phyloP scores from a whole-genome alignment of 2,329 filamentous ascomycete genomes.

The Diaporthe nobilis region DNA sequence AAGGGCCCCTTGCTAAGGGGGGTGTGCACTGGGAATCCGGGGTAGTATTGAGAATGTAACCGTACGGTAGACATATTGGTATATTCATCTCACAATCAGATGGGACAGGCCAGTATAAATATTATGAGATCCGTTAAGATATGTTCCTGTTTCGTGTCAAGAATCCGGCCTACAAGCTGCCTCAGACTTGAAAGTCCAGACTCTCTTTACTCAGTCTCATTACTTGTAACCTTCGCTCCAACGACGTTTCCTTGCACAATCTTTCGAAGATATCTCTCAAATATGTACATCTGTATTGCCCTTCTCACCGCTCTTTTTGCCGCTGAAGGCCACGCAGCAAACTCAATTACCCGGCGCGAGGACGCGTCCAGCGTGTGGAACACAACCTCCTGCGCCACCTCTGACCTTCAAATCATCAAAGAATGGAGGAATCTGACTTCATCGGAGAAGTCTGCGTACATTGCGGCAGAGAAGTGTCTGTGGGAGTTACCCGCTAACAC shows the following conservation, averaged over 20 bases:
- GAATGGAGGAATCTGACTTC: constrained; percentile 2
- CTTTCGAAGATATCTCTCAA: neutral
- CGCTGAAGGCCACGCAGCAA: neutral
- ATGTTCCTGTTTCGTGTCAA: neutral
- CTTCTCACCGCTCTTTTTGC: neutral
- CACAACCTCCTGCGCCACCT: neutral
- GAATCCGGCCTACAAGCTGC: neutral
- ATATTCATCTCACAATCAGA: too few species aligned
- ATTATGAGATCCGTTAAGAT: neutral
- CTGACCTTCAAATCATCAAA: constrained; percentile 9
- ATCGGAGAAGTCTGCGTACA: constrained; percentile 49
- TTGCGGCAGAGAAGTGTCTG: constrained; percentile 51
- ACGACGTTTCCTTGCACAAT: neutral
- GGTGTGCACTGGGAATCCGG: neutral
- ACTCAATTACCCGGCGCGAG: neutral
- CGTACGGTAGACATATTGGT: neutral
- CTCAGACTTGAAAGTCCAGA: neutral
- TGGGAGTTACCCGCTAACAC: constrained; percentile 47
- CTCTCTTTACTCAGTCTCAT: neutral
- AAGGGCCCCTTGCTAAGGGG: neutral
- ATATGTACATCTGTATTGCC: neutral
- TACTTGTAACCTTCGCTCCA: too few species aligned
- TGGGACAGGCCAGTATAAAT: neutral
- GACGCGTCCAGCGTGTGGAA: constrained; percentile 10
- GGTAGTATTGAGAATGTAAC: neutral